Evolutionary conservation across 2,329 filamentous ascomycete genomes (phyloP), one percentile per base, ranked within the genome.

Genomic region (Thermothelomyces thermophilus): DNA sequence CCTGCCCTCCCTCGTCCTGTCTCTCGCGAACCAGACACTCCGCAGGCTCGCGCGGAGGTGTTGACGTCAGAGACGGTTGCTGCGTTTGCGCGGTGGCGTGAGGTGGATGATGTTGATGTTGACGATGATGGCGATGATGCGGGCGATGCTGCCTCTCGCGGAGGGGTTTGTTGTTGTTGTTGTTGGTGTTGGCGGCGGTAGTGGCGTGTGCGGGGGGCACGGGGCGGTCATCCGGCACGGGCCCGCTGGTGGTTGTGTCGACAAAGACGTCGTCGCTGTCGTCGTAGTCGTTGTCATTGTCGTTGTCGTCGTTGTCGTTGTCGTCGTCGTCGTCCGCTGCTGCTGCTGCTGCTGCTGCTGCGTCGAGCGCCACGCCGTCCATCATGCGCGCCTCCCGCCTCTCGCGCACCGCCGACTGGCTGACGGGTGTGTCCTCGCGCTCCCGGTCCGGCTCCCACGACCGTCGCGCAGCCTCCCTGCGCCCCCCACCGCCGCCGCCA

Each of bases 1-100:
- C 66, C 54, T 79, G n/a, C n/a, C n/a, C 74, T 9, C 71, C 74
- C 22, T 72, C 71, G 48, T 79, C 77, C 51, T 84, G 68, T 24
- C 75, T 73, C 59, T 83, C 79, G 50, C 77, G 75, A 52, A 86
- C 66, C 50, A 85, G 82, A 51, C 79, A 73, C 67, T 87, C 83
- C 5, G 83, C 81, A 14, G 80, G 72, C 56, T 86, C 80, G 31
- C 69, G 36, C 14, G 44, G 13, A 6, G 33, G 58, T 11, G 52
- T 53, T 10, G 53, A 46, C 10, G 39, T 17, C 7, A 16, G 24
- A 5, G 9, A 37, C 47, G n/a, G n/a, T n/a, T 52, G 56, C 35
- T 53, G 60, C 6, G 36, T 14, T 10, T n/a, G 13, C 2, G 6
- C 16, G 8, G 13, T 6, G 33, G 13, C 13, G 13, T 35, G 33